A percentile compares a stretch with the other conserved stretches of the same genome.
Conservation (phyloP, 140 eudicot species). For the Cichorium intybus region DNA sequence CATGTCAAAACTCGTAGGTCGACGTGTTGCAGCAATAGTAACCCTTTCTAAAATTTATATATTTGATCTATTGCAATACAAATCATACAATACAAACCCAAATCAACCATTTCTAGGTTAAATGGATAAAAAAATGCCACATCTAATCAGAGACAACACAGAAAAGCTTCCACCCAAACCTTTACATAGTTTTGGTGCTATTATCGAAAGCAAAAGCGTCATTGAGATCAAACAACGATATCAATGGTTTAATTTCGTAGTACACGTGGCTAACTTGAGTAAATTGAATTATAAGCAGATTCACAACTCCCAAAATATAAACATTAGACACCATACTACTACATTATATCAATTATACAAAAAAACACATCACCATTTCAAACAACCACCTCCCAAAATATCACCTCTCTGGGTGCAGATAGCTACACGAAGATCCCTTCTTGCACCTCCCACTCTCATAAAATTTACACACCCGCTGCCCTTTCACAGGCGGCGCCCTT, state of each 20-base stretch:
- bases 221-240: background rate
- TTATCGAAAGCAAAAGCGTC: background rate
- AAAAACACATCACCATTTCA: constrained; percentile 26
- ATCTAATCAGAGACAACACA: background rate
- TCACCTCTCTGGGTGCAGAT: constrained; percentile 56
- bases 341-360: constrained; percentile 35
- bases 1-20: no score
- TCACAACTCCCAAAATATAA: constrained; percentile 28
- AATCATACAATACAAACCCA: no score
- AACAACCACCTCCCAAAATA: constrained; percentile 13
- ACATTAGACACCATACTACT: constrained; percentile 13
- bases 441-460: constrained; percentile 74
- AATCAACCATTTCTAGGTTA: no score
- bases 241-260: background rate
- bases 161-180: background rate
- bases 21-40: no score
- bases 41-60: no score
- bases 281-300: constrained; percentile 28
- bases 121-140: no score
- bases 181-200: background rate
- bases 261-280: background rate
- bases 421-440: constrained; percentile 71
- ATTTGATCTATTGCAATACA: no score
- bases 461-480: constrained; percentile 68
- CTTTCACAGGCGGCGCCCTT: constrained; percentile 52